Evolutionary conservation across 129 eudicot genomes (phyloP), one percentile per base, ranked within the genome.

Genomic region (Cynara cardunculus): DNA sequence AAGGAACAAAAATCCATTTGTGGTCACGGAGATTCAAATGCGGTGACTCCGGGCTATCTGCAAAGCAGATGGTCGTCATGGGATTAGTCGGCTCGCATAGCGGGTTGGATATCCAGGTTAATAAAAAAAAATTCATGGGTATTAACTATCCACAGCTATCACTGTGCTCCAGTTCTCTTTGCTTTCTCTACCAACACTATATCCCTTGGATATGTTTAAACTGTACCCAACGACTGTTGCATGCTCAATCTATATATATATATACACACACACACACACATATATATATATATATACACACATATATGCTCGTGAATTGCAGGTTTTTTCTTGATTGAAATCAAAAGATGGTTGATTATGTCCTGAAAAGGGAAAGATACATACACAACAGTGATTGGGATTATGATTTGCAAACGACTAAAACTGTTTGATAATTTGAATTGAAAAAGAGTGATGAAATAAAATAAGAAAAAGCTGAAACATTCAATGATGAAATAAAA

Each of bases 401-500:
- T 30, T 56, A 7, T 75, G 70, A 5, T 26, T 28, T 53, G 13
- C 21, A 31, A 75, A 75, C 80, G 31, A 64, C 65, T 56, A 1
- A 19, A 56, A 56, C 10, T 56, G n/a, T n/a, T n/a, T n/a, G n/a
- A n/a, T n/a, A n/a, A 56, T 56, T 56, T 56, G 65, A 56, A 56
- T 19, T 64, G 69, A 25, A 64, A 27, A 61, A 53, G 37, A 19
- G 1, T 12, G 80, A 28, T 75, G 7, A 7, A 16, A 69, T 28
- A 70, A n/a, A 73, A 8, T 16, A 32, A 19, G 74, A 72, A n/a
- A 34, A 81, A 59, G 24, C 35, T 59, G 68, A 82, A 85, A 79
- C 70, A 79, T 81, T 82, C 77, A 81, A 75, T 74, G 81, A 71
- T n/a, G 34, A 19, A 71, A 75, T 87, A 69, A 62, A 64, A 75